A percentile compares a stretch with the other conserved stretches of the same genome.
Conservation (phyloP, 352 stramenopile genomes). For the Thalassiosira mediterranea region DNA sequence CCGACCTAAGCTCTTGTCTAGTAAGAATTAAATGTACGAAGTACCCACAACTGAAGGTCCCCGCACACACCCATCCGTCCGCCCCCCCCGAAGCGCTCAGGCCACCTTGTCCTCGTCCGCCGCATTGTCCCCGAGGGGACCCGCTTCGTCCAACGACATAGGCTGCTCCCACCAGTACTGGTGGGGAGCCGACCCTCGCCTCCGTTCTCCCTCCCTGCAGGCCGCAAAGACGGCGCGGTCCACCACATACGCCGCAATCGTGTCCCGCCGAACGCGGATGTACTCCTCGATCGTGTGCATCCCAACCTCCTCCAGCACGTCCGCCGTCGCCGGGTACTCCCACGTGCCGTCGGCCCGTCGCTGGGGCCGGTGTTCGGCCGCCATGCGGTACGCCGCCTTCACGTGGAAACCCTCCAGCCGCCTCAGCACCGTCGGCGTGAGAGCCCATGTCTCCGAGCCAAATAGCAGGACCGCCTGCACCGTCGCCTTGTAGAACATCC, state of each 20-base stretch:
- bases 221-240: neutral
- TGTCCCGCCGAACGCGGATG: neutral
- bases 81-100: no score
- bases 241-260: neutral
- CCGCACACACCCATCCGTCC: no score
- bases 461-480: conserved; percentile 21
- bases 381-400: conserved; percentile 4
- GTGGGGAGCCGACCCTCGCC: neutral
- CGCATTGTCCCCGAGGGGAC: neutral
- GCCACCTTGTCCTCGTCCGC: no score
- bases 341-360: conserved; percentile 3
- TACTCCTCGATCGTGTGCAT: neutral
- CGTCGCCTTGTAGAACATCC: conserved; percentile 20
- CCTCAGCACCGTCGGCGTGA: neutral
- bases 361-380: neutral
- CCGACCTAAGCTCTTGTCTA: no score
- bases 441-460: conserved; percentile 21
- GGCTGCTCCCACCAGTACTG: conserved; percentile 17
- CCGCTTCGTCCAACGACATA: neutral
- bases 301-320: conserved; percentile 8
- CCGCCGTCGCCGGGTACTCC: neutral
- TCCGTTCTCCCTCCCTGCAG: neutral
- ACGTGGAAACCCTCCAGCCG: conserved; percentile 27
- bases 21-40: no score
- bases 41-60: no score